These are phyloP conservation scores for Iberis amara DNA, from an alignment of 441 rosid species.

Conservation along the genomic window DNA sequence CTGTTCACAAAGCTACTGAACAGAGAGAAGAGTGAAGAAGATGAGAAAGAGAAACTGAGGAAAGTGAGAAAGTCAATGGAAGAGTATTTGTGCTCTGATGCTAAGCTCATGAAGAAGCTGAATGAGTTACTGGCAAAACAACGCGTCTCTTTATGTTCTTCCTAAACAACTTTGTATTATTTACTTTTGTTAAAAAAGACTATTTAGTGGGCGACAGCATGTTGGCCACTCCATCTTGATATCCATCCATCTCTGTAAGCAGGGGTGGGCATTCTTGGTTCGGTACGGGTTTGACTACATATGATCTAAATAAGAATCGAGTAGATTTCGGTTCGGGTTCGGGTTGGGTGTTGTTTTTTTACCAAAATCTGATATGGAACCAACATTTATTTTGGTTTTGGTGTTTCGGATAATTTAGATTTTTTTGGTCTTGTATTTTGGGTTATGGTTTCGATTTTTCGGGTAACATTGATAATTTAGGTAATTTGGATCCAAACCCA, in stretches of 20 bases:
- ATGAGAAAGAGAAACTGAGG: conserved; percentile 45
- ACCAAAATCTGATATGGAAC: too few relatives aligned
- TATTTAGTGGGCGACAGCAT: conserved; percentile 58
- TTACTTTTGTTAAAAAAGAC: neutral
- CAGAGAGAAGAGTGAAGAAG: conserved; percentile 32
- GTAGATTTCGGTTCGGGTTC: too few relatives aligned
- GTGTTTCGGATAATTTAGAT: too few relatives aligned
- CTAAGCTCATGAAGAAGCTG: conserved; percentile 53
- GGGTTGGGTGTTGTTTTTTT: too few relatives aligned
- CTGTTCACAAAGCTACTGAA: conserved; percentile 68
- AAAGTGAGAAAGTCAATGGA: conserved; percentile 56
- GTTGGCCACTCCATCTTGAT: conserved; percentile 99
- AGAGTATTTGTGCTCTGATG: conserved; percentile 48
- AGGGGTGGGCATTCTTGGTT: too few relatives aligned
- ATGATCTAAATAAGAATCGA: too few relatives aligned
- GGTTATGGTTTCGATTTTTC: too few relatives aligned
- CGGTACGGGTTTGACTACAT: too few relatives aligned
- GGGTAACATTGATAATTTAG: too few relatives aligned
- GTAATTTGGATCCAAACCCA: too few relatives aligned
- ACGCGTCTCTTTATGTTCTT: conserved; percentile 55
- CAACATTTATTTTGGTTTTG: too few relatives aligned
- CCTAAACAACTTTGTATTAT: conserved; percentile 28
- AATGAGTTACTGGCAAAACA: conserved; percentile 64
- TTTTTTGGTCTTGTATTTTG: too few relatives aligned
- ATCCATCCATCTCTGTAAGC: conserved; percentile 99